Conservation (phyloP, 176 grass and related monocot species). For the Melocanna baccifera region DNA sequence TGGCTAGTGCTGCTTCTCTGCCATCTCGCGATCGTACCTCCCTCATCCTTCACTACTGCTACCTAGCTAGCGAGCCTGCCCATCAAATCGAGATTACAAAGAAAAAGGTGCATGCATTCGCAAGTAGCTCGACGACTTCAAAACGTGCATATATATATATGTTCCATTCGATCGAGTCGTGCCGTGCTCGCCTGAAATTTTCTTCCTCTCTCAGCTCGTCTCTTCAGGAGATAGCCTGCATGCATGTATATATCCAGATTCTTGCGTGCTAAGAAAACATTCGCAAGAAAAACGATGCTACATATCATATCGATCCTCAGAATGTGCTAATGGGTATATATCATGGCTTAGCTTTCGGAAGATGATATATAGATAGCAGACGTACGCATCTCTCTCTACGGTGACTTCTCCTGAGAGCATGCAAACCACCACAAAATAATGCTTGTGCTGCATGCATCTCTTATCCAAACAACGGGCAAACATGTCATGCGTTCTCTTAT, state of each 20-base stretch:
- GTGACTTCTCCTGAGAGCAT: background rate
- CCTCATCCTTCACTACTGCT: too few relatives aligned
- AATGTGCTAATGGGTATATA: background rate
- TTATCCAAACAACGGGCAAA: background rate
- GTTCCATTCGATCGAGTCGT: background rate
- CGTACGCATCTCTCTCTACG: background rate
- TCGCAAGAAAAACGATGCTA: background rate
- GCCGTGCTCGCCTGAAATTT: slow-evolving; percentile 7
- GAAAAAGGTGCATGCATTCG: too few relatives aligned
- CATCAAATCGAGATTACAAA: too few relatives aligned
- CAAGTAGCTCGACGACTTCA: too few relatives aligned
- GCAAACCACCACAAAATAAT: slow-evolving; percentile 4
- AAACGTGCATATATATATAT: too few relatives aligned
- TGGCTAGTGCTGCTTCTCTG: too few relatives aligned
- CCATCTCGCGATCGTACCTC: too few relatives aligned
- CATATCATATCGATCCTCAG: background rate
- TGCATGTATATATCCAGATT: background rate
- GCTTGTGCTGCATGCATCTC: background rate
- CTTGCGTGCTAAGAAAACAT: slow-evolving; percentile 13
- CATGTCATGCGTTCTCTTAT: background rate
- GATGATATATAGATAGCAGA: background rate
- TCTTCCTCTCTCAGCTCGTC: background rate
- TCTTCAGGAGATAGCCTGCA: background rate
- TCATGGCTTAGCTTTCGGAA: background rate
- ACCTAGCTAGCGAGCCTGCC: too few relatives aligned